Evolutionary conservation across 306 rosid species (phyloP).

Genomic region (Cucumis hystrix): DNA sequence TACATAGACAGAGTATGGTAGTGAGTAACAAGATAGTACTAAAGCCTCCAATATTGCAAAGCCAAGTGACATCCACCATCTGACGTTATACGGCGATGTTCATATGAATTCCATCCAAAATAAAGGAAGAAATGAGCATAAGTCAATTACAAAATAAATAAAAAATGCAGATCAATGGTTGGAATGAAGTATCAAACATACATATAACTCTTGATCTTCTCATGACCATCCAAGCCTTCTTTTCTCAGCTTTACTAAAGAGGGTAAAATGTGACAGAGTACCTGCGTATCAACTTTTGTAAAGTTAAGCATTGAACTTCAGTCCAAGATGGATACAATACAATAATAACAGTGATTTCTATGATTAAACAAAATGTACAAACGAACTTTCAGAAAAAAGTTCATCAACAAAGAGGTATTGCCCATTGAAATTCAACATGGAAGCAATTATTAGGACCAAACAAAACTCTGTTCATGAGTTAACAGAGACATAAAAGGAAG

Average conservation of each 20-base stretch:
- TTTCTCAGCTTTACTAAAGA: constrained; percentile 90
- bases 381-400: background rate
- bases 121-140: constrained; percentile 4
- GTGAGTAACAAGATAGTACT: constrained; percentile 76
- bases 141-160: background rate
- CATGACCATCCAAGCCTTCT: constrained; percentile 96
- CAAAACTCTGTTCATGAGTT: background rate
- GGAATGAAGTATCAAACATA: constrained; percentile 65
- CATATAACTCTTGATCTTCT: constrained; percentile 98
- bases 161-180: constrained; percentile 41
- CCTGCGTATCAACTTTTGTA: constrained; percentile 34
- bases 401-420: background rate
- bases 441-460: background rate
- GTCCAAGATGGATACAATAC: background rate
- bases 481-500: background rate
- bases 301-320: background rate
- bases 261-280: constrained; percentile 76
- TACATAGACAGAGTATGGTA: constrained; percentile 79
- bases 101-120: constrained; percentile 12
- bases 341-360: background rate
- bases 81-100: constrained; percentile 23
- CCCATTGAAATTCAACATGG: background rate
- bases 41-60: constrained; percentile 85
- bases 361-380: background rate
- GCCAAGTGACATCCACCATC: constrained; percentile 99